These are phyloP conservation scores for Psidium guajava DNA, from an alignment of 345 rosid species.

Conservation along the genomic window DNA sequence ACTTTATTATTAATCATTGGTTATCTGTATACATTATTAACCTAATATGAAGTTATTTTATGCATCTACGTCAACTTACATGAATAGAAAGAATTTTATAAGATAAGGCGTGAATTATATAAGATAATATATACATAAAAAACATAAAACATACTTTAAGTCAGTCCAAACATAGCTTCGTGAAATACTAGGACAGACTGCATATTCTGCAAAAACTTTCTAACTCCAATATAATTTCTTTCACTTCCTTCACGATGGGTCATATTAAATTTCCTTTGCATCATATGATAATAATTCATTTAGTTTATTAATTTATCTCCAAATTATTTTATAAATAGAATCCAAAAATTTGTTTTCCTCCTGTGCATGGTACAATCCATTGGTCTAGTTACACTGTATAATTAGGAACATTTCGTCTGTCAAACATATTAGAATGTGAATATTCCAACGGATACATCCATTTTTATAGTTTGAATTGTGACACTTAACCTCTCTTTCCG, in stretches of 20 bases:
- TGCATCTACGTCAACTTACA: neutral
- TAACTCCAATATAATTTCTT: neutral
- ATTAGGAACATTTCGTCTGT: neutral
- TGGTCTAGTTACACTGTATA: neutral
- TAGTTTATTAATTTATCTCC: neutral
- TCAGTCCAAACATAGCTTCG: neutral
- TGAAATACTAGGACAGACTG: neutral
- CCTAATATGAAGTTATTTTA: neutral
- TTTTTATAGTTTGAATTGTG: neutral
- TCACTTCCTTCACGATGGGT: neutral
- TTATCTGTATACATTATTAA: neutral
- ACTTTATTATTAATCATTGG: too few species aligned
- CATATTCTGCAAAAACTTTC: neutral
- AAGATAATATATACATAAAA: neutral
- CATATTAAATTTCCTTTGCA: neutral
- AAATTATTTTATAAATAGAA: neutral
- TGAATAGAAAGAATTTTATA: neutral
- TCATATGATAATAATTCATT: neutral
- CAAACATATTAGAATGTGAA: neutral
- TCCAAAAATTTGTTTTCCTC: neutral
- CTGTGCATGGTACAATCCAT: neutral
- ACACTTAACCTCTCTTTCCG: neutral
- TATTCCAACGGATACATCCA: neutral
- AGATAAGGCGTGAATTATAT: neutral
- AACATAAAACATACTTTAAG: neutral